A percentile compares a stretch with the other conserved stretches of the same genome.
These are phyloP conservation scores for Boletus vermiculosoides DNA, from an alignment of 768 basidiomycete genomes.

Conservation along the genomic window DNA sequence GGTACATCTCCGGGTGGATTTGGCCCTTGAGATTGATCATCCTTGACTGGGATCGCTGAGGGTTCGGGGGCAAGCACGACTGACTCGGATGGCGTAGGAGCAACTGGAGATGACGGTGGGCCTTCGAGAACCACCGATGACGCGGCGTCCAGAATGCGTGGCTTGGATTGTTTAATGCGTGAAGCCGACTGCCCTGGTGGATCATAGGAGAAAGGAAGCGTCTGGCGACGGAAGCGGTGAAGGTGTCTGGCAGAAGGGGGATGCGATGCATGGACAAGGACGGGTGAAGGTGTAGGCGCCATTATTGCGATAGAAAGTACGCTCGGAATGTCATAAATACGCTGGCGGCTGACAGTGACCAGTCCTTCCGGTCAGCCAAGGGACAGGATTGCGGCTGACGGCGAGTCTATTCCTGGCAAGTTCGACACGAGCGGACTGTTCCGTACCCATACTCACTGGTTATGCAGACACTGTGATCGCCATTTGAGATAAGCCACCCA, in stretches of 20 bases:
- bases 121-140: conserved; percentile 10
- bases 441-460: background rate
- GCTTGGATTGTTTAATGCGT: background rate
- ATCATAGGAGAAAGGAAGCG: conserved; percentile 3
- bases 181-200: background rate
- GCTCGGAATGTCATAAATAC: conserved; percentile 23
- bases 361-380: conserved; percentile 16
- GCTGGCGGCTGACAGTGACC: conserved; percentile 24
- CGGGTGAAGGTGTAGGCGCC: conserved; percentile 21
- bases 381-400: conserved; percentile 21
- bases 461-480: background rate
- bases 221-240: conserved; percentile 19
- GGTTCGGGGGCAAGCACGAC: conserved; percentile 3
- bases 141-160: conserved; percentile 7
- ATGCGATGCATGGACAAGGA: conserved; percentile 1
- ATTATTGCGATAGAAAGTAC: conserved; percentile 12
- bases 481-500: background rate
- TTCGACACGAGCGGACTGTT: background rate
- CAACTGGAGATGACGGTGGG: background rate
- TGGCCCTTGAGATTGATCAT: background rate
- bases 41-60: conserved; percentile 1
- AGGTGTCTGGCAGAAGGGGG: conserved; percentile 5
- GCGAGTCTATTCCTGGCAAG: background rate
- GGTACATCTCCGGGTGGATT: conserved; percentile 9
- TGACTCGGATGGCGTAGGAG: conserved; percentile 6